These are phyloP conservation scores for Diaporthe vaccinii DNA, from an alignment of 2,329 filamentous ascomycete species.

Conservation along the genomic window DNA sequence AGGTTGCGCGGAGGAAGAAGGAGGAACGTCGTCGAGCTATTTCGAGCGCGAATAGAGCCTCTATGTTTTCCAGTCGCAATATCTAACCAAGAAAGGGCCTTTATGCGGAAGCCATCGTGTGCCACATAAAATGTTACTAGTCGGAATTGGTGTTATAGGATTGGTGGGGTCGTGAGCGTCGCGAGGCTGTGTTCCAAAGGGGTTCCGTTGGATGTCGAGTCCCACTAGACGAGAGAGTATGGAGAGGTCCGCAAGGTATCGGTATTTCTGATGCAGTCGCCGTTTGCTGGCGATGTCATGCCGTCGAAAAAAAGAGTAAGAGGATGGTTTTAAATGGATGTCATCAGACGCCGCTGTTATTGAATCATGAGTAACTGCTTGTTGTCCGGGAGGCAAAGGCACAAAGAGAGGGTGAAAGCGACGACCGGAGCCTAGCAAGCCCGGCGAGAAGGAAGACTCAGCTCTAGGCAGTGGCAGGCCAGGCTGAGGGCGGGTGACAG, in stretches of 20 bases:
- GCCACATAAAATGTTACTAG: constrained; percentile 38
- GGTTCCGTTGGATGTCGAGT: constrained; percentile 26
- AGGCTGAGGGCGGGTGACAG: constrained; percentile 30
- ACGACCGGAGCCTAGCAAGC: constrained; percentile 38
- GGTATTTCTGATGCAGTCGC: constrained; percentile 39
- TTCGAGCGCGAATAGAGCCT: constrained; percentile 39
- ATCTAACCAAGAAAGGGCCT: constrained; percentile 36
- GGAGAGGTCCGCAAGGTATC: constrained; percentile 38
- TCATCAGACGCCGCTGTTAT: constrained; percentile 36
- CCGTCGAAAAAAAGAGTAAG: constrained; percentile 30
- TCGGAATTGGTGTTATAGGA: constrained; percentile 15
- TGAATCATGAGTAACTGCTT: constrained; percentile 40
- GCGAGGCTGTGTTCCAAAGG: constrained; percentile 22
- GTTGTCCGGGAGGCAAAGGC: constrained; percentile 34
- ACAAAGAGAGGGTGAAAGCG: constrained; percentile 30
- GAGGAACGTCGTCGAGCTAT: constrained; percentile 40
- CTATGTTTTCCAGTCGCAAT: constrained; percentile 26
- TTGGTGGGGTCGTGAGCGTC: constrained; percentile 23
- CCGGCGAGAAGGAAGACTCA: constrained; percentile 32
- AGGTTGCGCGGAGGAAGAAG: constrained; percentile 28
- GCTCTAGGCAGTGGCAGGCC: constrained; percentile 39
- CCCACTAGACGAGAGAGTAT: constrained; percentile 23
- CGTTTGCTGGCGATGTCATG: constrained; percentile 39
- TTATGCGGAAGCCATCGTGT: constrained; percentile 39
- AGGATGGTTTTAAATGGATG: constrained; percentile 29